phyloP scores from a whole-genome alignment of 2,329 filamentous ascomycete species.

The Xylaria sp. region DNA sequence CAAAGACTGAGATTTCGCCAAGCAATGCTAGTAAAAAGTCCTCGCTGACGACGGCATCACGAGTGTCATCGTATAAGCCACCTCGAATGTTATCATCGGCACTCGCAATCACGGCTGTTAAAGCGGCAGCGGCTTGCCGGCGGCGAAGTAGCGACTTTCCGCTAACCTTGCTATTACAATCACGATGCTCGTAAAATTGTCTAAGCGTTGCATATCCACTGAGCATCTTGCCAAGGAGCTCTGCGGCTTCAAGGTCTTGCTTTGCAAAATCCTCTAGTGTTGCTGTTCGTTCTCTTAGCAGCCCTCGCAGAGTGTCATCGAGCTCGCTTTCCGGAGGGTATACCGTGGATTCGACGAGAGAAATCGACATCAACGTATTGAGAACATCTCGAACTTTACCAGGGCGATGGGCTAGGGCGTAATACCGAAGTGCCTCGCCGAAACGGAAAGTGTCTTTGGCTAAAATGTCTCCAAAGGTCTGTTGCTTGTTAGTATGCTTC shows the following conservation, averaged over 20 bases:
- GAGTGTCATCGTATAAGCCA: constrained; percentile 83
- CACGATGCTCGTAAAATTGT: constrained; percentile 89
- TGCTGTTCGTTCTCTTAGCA: constrained; percentile 77
- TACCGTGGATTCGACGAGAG: constrained; percentile 83
- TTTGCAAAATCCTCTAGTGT: constrained; percentile 78
- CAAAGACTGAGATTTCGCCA: constrained; percentile 83
- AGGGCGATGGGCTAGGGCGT: constrained; percentile 82
- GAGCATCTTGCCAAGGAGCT: constrained; percentile 84
- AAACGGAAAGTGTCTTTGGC: constrained; percentile 79
- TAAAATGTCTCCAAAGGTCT: constrained; percentile 87
- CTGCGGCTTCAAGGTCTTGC: constrained; percentile 82
- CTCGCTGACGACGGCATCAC: constrained; percentile 86
- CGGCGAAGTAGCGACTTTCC: constrained; percentile 68
- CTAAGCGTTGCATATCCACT: constrained; percentile 93
- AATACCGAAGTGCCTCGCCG: constrained; percentile 90
- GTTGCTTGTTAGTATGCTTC: constrained; percentile 45
- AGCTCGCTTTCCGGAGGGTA: constrained; percentile 79
- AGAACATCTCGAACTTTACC: constrained; percentile 86
- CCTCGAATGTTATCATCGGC: constrained; percentile 92
- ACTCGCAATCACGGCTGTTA: constrained; percentile 86
- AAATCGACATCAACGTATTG: constrained; percentile 87
- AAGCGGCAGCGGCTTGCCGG: constrained; percentile 75
- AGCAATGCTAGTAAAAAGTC: constrained; percentile 87
- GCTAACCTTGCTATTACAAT: constrained; percentile 61
- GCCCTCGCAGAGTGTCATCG: constrained; percentile 74